These are phyloP conservation scores for Saturnispora zaruensis DNA, from an alignment of 805 yeast species.

Conservation along the genomic window DNA sequence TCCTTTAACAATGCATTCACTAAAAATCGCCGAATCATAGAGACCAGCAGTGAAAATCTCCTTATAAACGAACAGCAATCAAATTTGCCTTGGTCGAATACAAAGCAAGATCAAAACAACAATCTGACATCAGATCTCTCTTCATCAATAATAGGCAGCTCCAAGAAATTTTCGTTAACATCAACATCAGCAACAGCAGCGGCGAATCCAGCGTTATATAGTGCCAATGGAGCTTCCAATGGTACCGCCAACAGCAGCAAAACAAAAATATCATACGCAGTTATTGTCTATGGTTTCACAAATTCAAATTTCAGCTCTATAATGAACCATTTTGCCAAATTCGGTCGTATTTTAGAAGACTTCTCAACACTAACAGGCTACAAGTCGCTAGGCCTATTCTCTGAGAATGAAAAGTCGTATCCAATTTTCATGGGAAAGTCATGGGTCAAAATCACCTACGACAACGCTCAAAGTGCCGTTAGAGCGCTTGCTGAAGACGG, in stretches of 20 bases:
- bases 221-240: neutral
- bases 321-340: constrained; percentile 12
- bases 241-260: constrained; percentile 40
- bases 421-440: constrained; percentile 81
- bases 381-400: neutral
- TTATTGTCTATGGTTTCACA: constrained; percentile 48
- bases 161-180: neutral
- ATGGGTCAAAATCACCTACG: constrained; percentile 88
- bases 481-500: constrained; percentile 87
- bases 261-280: constrained; percentile 43
- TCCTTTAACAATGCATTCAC: constrained; percentile 38
- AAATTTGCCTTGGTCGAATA: neutral
- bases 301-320: neutral
- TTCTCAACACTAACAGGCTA: neutral
- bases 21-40: constrained; percentile 19
- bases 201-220: constrained; percentile 77
- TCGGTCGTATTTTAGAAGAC: constrained; percentile 14
- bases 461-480: constrained; percentile 61
- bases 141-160: constrained; percentile 19
- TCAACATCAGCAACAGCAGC: constrained; percentile 37
- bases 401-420: constrained; percentile 9
- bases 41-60: constrained; percentile 13
- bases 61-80: constrained; percentile 3
- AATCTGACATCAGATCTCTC: constrained; percentile 26
- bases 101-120: neutral